Percentiles rank a stretch among this genome's conserved stretches.
Conservation (phyloP, 176 grass and related monocot species). For the Pharus latifolius region DNA sequence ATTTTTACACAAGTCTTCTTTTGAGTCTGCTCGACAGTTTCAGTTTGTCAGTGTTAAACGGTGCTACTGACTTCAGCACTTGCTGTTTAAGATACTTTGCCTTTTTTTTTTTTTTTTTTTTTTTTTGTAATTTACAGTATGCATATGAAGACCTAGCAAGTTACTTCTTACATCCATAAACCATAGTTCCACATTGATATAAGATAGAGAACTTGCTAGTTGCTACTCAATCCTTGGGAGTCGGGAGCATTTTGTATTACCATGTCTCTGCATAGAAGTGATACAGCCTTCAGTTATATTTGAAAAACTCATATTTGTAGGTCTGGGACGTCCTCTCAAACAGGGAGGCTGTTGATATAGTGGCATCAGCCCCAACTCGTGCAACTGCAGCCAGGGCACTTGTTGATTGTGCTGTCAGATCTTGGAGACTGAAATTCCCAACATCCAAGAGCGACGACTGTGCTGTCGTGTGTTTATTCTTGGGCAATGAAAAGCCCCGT, state of each 20-base stretch:
- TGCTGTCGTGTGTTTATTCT: slow-evolving; percentile 84
- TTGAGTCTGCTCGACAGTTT: not conserved
- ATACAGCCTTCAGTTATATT: slow-evolving; percentile 14
- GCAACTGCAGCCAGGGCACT: slow-evolving; percentile 76
- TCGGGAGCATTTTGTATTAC: not conserved
- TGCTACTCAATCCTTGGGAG: not conserved
- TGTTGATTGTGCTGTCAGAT: slow-evolving; percentile 77
- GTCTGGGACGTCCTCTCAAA: slow-evolving; percentile 98
- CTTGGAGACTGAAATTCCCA: slow-evolving; percentile 96
- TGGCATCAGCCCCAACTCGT: slow-evolving; percentile 62
- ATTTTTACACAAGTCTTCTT: not conserved
- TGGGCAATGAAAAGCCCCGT: slow-evolving; percentile 39
- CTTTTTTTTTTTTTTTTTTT: not conserved
- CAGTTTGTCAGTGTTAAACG: not conserved
- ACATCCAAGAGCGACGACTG: slow-evolving; percentile 95
- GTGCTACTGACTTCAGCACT: not conserved
- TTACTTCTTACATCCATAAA: too few species aligned
- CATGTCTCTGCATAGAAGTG: not conserved
- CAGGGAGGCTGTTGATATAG: slow-evolving; percentile 86
- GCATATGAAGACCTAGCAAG: not conserved
- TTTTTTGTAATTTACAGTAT: too few species aligned
- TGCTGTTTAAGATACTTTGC: not conserved
- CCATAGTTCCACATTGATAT: not conserved
- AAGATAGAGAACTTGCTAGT: not conserved
- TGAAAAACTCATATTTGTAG: slow-evolving; percentile 26